Conservation (phyloP, 2,329 filamentous ascomycete genomes). For the Didymella pomorum region DNA sequence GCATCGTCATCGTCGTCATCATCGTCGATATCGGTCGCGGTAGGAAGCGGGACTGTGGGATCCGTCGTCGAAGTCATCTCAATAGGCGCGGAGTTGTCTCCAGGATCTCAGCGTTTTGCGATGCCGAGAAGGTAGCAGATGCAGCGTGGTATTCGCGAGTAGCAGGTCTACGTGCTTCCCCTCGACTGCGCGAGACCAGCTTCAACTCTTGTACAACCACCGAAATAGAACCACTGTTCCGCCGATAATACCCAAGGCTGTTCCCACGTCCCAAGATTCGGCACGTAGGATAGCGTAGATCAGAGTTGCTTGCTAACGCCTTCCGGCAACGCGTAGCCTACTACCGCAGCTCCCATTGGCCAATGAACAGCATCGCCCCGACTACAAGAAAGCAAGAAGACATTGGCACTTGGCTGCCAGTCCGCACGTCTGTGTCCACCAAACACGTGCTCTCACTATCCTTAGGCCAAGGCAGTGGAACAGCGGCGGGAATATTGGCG, state of each 20-base stretch:
- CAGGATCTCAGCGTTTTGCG: not conserved
- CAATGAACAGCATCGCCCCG: not conserved
- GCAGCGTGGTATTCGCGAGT: not conserved
- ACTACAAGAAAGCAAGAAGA: not conserved
- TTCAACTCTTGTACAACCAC: not conserved
- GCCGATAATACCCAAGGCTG: not conserved
- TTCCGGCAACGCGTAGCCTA: not conserved
- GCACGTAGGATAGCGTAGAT: not conserved
- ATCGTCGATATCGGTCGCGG: constrained; percentile 20
- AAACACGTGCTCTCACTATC: not conserved
- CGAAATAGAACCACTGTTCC: not conserved
- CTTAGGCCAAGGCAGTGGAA: not conserved
- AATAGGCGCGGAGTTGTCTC: not conserved
- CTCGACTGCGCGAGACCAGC: not conserved
- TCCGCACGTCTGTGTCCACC: not conserved
- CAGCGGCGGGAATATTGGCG: not conserved
- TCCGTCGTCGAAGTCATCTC: constrained; percentile 22
- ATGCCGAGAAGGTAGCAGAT: not conserved
- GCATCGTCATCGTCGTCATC: constrained; percentile 22
- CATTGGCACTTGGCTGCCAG: not conserved
- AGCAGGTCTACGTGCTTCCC: not conserved
- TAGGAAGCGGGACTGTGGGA: constrained; percentile 23
- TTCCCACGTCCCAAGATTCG: not conserved
- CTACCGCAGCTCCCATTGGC: not conserved
- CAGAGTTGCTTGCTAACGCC: not conserved